Base-by-base conservation (phyloP, 208 protist species). In the Strigomonas oncopelti region DNA sequence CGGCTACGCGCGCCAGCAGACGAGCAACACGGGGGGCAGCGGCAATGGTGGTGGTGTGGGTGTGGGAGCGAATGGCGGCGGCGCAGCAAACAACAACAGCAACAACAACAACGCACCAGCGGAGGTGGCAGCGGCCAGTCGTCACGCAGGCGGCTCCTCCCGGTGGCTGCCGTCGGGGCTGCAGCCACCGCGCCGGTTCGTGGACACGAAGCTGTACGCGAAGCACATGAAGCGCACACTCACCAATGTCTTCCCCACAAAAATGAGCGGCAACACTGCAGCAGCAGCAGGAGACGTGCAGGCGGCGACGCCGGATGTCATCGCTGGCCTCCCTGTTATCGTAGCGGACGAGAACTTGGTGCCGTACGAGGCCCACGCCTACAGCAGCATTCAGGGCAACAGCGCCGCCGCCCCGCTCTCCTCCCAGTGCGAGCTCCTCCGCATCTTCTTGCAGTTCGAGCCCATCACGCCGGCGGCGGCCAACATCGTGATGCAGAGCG, bases 171-270 rank as follows among this genome's bases (percentile, higher is more conserved):
- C 85, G 20, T 64, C 72, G 5, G 34, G 71, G 0, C 59, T 91
- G 69, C 88, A 94, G 73, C 88, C 85, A 4, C 88, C 85, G 8
- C 85, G 85, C 25, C 78, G 80, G 34, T 89, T 86, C 42, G 69
- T 68, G 16, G 51, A 72, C 53, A 52, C 46, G 27, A 67, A 42
- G 31, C 25, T 53, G 25, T 51, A 58, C 51, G 53, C 61, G 24
- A 31, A 31, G 27, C 45, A 65, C 18, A 53, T 53, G 25, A 53
- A 65, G 48, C 61, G 28, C 8, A 27, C 24, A 0, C 11, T 42
- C n/a, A 25, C 61, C 13, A 36, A 18, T 9, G 25, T 65, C 5
- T 25, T 32, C 46, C 20, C 27, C 28, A 28, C n/a, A 14, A 56
- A 55, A 54, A 51, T n/a, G 18, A 20, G 16, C 42, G 42, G 11